Base-by-base conservation (phyloP, 345 rosid genomes). In the Salix koriyanagi region DNA sequence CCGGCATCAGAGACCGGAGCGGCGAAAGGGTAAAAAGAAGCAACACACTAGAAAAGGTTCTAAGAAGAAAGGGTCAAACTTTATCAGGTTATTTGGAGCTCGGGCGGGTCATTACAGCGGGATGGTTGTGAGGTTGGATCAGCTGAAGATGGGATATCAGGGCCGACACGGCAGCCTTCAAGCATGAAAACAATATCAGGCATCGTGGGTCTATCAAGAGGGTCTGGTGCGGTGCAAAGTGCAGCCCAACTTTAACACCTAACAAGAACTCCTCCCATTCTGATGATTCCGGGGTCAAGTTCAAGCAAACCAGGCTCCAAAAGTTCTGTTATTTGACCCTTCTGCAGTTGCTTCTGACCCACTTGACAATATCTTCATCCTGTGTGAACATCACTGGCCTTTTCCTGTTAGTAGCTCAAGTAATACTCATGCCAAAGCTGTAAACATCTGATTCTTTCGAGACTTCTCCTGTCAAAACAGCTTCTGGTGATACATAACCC, bases 191-290 rank as follows among this genome's bases (percentile, higher is more conserved):
- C 99, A 58, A 95, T 82, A 23, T 95, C 99, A 4, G 93, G 77
- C 93, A 93, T 90, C 65, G 89, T 78, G 56, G 99, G 99, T 76
- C 99, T 86, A 77, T 92, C 98, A 5, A 87, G 88, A 21, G 97
- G 98, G 81, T 93, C 96, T 0, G 92, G 87, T 25, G 97, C 96
- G 0, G 99, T 89, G 86, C 98, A 95, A 1, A 95, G 90, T 16
- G n/a, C n/a, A 95, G 85, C 69, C 97, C 99, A 0, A 95, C 99
- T 90, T 95, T 95, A 7, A 95, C 88, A 26, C 99, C 98, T 18
- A 95, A 87, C 69, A 95, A 80, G 75, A 95, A 93, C 83, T 95
- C 99, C 84, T 93, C 99, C 99, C 99, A 95, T 79, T 95, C 99
- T 0, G 99, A 93, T 50, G 97, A 90, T 76, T 95, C 99, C 99